Evolutionary conservation across 2,329 filamentous ascomycete genomes (phyloP), one percentile per base, ranked within the genome.

Genomic region (Talaromyces sp.): DNA sequence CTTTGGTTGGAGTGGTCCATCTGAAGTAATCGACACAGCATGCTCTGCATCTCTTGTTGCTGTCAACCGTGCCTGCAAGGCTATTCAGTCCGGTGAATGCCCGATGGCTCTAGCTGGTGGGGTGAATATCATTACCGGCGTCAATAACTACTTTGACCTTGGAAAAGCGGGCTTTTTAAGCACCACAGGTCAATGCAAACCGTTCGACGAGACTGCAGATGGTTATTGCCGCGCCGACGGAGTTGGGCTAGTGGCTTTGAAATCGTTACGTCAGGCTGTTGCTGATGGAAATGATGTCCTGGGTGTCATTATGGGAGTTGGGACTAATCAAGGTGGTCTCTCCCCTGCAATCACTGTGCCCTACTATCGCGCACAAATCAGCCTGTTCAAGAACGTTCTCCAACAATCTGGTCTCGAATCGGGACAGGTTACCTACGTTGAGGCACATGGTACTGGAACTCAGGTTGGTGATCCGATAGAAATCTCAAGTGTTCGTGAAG

Each of bases 171-270:
- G 56, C 4, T 83, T 51, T 76, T 84, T 22, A 81, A 80, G 1
- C 77, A 35, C 81, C 21, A 76, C 77, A 0, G 81, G 81, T 1
- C 74, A 78, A 45, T 83, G 78, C 41, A 78, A 76, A 51, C 80
- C 75, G 69, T 80, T 73, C 69, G 74, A 77, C 63, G 64, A 62
- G 1, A 63, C 61, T 1, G 81, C 77, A 0, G 67, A 80, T 61
- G 81, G 80, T 5, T 81, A 75, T 65, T 79, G 73, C 25, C 73
- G 80, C 1, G 80, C 77, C 8, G 82, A 84, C 51, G 80, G 80
- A 2, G 67, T 81, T 13, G 75, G 74, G 0, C 66, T 72, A 0
- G 61, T 85, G 0, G 66, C 84, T 0, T 59, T 85, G 0, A 84
- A 84, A 64, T 70, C 65, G 1, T 63, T 84, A 66, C 63, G 3